These are phyloP conservation scores for Blastosporella zonata DNA, from an alignment of 1,284 basidiomycete species.

Conservation along the genomic window DNA sequence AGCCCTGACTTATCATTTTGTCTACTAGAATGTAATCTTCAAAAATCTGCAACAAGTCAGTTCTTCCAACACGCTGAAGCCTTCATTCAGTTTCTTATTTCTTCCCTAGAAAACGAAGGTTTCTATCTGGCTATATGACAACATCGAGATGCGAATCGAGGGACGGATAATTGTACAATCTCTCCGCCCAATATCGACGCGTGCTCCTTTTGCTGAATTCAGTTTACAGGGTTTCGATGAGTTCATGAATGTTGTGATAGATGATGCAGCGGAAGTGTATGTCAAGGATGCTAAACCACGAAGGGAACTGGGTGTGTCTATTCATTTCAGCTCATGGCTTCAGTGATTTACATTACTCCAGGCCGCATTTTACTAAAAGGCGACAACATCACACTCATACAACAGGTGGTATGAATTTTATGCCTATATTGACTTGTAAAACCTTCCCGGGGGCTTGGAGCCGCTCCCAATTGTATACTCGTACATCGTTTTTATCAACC, in stretches of 20 bases:
- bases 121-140: constrained; percentile 96
- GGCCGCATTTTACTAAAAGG: constrained; percentile 93
- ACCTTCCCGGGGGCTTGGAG: constrained; percentile 2
- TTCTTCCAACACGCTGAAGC: constrained; percentile 1
- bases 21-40: constrained; percentile 97
- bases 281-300: constrained; percentile 85
- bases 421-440: constrained; percentile 14
- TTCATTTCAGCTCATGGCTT: background rate
- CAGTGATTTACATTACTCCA: constrained; percentile 31
- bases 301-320: constrained; percentile 67
- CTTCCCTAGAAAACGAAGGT: constrained; percentile 74
- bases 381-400: constrained; percentile 95
- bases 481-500: constrained; percentile 5
- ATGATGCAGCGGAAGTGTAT: constrained; percentile 92
- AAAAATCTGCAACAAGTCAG: constrained; percentile 89
- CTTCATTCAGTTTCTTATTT: constrained; percentile 7
- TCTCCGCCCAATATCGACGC: background rate
- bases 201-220: constrained; percentile 13
- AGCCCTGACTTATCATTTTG: constrained; percentile 20
- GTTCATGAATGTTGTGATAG: constrained; percentile 99
- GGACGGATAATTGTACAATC: constrained; percentile 90
- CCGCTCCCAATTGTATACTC: constrained; percentile 17
- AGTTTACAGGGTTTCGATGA: constrained; percentile 91
- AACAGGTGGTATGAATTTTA: constrained; percentile 49
- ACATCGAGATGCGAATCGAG: constrained; percentile 95